Evolutionary conservation across 805 yeast genomes (phyloP).

Genomic region (Teunomyces kruisii): DNA sequence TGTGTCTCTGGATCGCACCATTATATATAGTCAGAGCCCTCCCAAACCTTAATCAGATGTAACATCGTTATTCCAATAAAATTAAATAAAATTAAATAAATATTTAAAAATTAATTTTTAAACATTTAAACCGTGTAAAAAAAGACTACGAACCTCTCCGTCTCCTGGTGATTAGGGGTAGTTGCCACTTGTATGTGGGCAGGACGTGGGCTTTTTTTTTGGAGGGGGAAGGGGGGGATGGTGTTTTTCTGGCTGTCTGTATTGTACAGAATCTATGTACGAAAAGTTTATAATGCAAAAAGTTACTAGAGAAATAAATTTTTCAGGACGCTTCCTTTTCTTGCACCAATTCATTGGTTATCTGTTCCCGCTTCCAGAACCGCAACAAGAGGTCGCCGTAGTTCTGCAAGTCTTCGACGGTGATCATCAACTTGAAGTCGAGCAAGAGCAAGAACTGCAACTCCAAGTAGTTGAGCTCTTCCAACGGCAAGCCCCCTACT

Average conservation of each 20-base stretch:
- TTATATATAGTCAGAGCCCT: too few species aligned
- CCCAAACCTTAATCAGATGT: too few species aligned
- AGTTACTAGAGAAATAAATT: conserved; percentile 2
- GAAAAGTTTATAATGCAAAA: conserved; percentile 1
- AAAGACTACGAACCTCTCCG: too few species aligned
- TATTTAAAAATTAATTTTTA: too few species aligned
- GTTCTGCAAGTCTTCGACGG: conserved; percentile 84
- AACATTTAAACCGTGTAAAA: too few species aligned
- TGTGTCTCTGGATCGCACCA: too few species aligned
- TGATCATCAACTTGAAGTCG: conserved; percentile 84
- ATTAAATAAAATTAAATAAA: too few species aligned
- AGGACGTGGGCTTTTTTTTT: too few species aligned
- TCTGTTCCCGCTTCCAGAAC: conserved; percentile 77
- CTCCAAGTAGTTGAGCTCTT: conserved; percentile 90
- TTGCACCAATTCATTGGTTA: conserved; percentile 36
- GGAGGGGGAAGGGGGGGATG: too few species aligned
- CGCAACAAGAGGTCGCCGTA: conserved; percentile 84
- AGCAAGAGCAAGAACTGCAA: conserved; percentile 80
- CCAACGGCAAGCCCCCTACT: conserved; percentile 92
- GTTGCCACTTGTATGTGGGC: too few species aligned
- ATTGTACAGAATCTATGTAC: background rate
- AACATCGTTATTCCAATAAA: too few species aligned
- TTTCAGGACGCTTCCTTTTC: background rate
- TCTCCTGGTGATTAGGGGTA: background rate
- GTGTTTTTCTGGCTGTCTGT: too few species aligned